Evolutionary conservation across 179 eudicot species (phyloP).

Genomic region (Actinidia arguta): DNA sequence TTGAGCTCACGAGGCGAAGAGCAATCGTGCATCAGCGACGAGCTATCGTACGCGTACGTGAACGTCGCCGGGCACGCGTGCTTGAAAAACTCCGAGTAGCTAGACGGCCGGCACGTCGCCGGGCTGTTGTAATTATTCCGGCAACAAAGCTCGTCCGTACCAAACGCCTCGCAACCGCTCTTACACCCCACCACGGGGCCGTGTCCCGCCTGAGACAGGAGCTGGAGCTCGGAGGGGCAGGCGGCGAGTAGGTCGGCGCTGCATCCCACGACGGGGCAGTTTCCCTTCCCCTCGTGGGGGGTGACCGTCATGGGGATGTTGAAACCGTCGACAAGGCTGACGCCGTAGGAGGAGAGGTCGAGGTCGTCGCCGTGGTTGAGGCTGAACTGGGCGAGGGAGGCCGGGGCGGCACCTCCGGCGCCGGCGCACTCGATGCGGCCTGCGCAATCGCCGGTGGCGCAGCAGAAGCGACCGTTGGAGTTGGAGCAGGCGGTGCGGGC

Average conservation of each 20-base stretch:
- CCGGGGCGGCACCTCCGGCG: conserved; percentile 67
- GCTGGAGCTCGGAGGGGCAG: conserved; percentile 61
- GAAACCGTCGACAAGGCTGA: conserved; percentile 88
- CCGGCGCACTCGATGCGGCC: conserved; percentile 61
- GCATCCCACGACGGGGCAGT: conserved; percentile 81
- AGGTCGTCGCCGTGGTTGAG: conserved; percentile 55
- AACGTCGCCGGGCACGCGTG: conserved; percentile 80
- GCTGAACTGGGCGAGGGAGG: conserved; percentile 77
- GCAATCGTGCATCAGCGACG: conserved; percentile 84
- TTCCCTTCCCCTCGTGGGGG: conserved; percentile 72
- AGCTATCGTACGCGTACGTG: conserved; percentile 84
- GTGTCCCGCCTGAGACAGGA: not conserved
- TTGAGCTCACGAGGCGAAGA: conserved; percentile 86
- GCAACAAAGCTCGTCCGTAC: conserved; percentile 80
- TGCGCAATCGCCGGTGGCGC: conserved; percentile 85
- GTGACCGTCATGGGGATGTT: conserved; percentile 72
- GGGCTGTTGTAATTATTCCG: conserved; percentile 61
- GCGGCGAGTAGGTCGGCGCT: conserved; percentile 46
- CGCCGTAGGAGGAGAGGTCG: conserved; percentile 64
- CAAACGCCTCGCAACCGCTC: conserved; percentile 84
- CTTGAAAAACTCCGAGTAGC: conserved; percentile 72
- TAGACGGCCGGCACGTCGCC: conserved; percentile 61
- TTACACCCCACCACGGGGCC: conserved; percentile 67
- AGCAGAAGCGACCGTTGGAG: conserved; percentile 54
- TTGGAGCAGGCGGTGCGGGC: conserved; percentile 72